Conservation (phyloP, 2,329 filamentous ascomycete genomes). For the Dryadomyces sulphureus region DNA sequence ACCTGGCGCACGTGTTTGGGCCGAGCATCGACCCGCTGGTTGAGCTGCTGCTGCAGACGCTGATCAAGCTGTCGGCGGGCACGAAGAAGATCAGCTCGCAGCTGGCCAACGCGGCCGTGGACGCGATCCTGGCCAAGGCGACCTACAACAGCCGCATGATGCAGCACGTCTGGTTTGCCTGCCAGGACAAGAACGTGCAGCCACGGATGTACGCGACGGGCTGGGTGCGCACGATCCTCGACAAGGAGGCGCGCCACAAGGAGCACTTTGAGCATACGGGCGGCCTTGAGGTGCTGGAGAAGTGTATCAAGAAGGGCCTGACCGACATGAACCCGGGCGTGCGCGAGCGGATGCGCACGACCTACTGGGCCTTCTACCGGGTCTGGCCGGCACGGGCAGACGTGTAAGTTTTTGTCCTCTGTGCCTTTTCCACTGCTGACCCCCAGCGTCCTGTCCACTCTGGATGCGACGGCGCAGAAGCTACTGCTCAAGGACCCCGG, state of each 20-base stretch:
- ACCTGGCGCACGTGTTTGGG: constrained; percentile 63
- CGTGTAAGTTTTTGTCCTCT: constrained; percentile 32
- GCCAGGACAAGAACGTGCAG: constrained; percentile 87
- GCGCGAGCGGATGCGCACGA: constrained; percentile 68
- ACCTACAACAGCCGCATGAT: constrained; percentile 70
- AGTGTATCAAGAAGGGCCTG: constrained; percentile 80
- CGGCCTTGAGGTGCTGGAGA: constrained; percentile 70
- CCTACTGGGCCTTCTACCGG: constrained; percentile 71
- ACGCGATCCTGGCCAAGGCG: constrained; percentile 62
- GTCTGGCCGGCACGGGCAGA: constrained; percentile 70
- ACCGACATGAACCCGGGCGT: constrained; percentile 80
- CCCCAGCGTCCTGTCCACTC: constrained; percentile 55
- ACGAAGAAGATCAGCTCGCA: constrained; percentile 90
- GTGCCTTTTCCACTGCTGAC: not conserved
- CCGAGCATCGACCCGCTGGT: constrained; percentile 75
- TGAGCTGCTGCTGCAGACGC: constrained; percentile 74
- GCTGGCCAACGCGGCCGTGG: constrained; percentile 67
- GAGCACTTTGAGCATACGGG: constrained; percentile 71
- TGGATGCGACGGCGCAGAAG: constrained; percentile 67
- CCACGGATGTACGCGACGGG: constrained; percentile 62
- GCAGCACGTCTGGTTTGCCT: constrained; percentile 71
- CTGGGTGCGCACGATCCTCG: constrained; percentile 75
- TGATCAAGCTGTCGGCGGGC: constrained; percentile 76
- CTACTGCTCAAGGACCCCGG: constrained; percentile 69
- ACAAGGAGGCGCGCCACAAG: constrained; percentile 65